Evolutionary conservation across 306 rosid species (phyloP), one percentile per base, ranked within the genome.

Genomic region (Macrotyloma uniflorum): DNA sequence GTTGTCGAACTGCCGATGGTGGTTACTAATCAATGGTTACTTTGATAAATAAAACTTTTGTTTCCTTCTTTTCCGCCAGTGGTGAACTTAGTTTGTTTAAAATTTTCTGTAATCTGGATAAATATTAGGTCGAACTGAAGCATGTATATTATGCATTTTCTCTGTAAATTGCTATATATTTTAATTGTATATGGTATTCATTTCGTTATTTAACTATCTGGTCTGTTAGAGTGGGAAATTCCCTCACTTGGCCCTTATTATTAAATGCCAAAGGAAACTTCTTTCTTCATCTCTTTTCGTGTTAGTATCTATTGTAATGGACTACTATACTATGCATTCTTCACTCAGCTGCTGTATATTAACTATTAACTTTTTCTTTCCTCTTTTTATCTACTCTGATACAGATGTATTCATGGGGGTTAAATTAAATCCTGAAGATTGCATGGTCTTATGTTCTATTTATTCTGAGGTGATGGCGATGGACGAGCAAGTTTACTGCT

Each of bases 321-420:
- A 16, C 63, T 24, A 18, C 47, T 26, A 32, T 14, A 18, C 46
- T 26, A 32, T 9, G 36, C 38, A 57, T 51, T 23, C 53, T 16
- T 16, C 18, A 46, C 26, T 80, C 42, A 40, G 62, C 18, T 40
- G 61, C 15, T 72, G 53, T 51, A 9, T 42, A 53, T 19, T 80
- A 6, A 5, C 50, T 51, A 43, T 45, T 69, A 30, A 67, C 67
- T 47, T 40, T 13, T 45, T 18, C 22, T 66, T 26, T 51, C 28
- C 3, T 28, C 55, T 19, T 66, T 23, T 18, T 66, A 13, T 67
- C 47, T 61, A 57, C 70, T 76, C 53, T 75, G 36, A 5, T 71
- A 80, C 91, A 89, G 92, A 79, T 76, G 24, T 47, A 71, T 50
- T 80, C n/a, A 22, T 63, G 50, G 54, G 54, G 84, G 49, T 38